These are phyloP conservation scores for Huntiella moniliformis DNA, from an alignment of 2,329 filamentous ascomycete genomes.

Conservation along the genomic window DNA sequence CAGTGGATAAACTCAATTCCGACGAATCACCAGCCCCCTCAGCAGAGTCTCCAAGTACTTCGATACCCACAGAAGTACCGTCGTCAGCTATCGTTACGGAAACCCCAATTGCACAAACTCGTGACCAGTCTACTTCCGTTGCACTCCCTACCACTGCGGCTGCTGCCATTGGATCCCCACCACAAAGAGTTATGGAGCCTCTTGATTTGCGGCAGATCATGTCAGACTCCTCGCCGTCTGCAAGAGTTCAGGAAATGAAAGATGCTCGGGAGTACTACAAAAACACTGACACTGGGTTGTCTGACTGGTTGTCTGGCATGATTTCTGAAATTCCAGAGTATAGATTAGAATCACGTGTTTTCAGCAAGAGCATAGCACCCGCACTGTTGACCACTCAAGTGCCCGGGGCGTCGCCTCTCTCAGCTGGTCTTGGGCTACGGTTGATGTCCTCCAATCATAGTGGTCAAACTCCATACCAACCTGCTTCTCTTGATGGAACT, in stretches of 20 bases:
- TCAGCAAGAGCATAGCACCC: slow-evolving; percentile 13
- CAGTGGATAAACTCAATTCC: too few species aligned
- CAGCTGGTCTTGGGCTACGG: slow-evolving; percentile 16
- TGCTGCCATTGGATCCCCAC: slow-evolving; percentile 4
- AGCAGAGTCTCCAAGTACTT: too few species aligned
- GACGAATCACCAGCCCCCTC: too few species aligned
- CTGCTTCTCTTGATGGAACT: slow-evolving; percentile 33
- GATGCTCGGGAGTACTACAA: slow-evolving; percentile 7
- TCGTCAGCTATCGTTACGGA: neutral
- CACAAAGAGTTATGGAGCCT: slow-evolving; percentile 5
- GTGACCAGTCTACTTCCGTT: too few species aligned
- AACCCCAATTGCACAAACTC: neutral
- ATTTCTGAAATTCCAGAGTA: slow-evolving; percentile 28
- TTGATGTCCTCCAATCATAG: neutral
- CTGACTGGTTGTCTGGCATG: slow-evolving; percentile 8
- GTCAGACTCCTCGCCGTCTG: neutral
- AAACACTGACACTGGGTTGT: slow-evolving; percentile 1
- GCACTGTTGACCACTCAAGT: slow-evolving; percentile 12
- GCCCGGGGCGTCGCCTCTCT: slow-evolving; percentile 15
- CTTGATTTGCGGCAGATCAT: slow-evolving; percentile 6
- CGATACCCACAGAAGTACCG: neutral
- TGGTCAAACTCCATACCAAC: slow-evolving; percentile 29
- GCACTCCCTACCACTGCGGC: neutral
- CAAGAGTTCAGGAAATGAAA: slow-evolving; percentile 5
- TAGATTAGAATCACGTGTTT: slow-evolving; percentile 20